Conservation (phyloP, 192 early-diverging fungal genomes). For the Pilaira anomala region DNA sequence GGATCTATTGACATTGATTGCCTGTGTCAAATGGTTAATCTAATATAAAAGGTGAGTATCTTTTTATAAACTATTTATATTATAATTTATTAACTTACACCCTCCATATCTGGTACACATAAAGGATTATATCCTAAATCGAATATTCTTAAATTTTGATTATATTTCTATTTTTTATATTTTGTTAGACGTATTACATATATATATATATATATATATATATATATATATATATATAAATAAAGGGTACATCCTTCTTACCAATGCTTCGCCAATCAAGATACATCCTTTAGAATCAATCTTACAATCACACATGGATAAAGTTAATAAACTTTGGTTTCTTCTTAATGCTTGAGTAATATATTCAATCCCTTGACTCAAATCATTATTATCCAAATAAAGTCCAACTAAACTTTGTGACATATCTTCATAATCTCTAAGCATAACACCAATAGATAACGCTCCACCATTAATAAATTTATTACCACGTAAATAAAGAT, state of each 20-base stretch:
- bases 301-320: slow-evolving; percentile 45
- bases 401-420: slow-evolving; percentile 37
- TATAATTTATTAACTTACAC: slow-evolving; percentile 19
- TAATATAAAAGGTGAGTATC: slow-evolving; percentile 12
- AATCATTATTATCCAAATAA: slow-evolving; percentile 44
- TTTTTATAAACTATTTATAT: no score
- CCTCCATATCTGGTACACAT: slow-evolving; percentile 32
- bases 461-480: slow-evolving; percentile 43
- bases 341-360: slow-evolving; percentile 53
- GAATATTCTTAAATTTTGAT: slow-evolving; percentile 42
- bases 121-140: slow-evolving; percentile 41
- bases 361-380: slow-evolving; percentile 50
- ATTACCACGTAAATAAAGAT: slow-evolving; percentile 46
- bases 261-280: slow-evolving; percentile 49
- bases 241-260: slow-evolving; percentile 36
- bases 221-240: no score
- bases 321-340: slow-evolving; percentile 45
- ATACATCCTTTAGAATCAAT: slow-evolving; percentile 47
- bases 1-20: slow-evolving; percentile 44
- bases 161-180: slow-evolving; percentile 41
- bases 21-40: slow-evolving; percentile 40
- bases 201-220: background rate
- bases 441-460: slow-evolving; percentile 52
- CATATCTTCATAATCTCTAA: slow-evolving; percentile 51
- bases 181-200: background rate